These are phyloP conservation scores for Toxicodendron radicans DNA, from an alignment of 345 rosid genomes.

Conservation along the genomic window DNA sequence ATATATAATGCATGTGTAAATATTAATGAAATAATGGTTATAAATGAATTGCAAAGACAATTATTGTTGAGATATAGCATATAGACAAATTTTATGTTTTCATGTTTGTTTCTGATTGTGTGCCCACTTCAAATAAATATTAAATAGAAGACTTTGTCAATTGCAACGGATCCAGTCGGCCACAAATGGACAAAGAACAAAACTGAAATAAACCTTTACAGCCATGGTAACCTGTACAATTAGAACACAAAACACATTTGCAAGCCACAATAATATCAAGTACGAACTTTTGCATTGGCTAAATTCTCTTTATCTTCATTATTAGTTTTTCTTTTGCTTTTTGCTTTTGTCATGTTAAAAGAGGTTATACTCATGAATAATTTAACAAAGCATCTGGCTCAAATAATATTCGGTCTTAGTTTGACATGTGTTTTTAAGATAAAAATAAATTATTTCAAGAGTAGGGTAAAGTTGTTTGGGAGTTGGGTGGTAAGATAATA, in stretches of 20 bases:
- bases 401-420: not conserved
- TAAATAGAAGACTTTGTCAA: not conserved
- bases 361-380: no score
- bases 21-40: no score
- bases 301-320: not conserved
- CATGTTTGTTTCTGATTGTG: not conserved
- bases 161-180: slow-evolving; percentile 3
- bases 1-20: no score
- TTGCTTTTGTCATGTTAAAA: no score
- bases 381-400: not conserved
- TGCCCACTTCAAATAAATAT: not conserved
- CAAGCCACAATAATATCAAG: no score
- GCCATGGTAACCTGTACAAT: no score
- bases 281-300: not conserved
- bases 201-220: not conserved
- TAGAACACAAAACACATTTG: no score
- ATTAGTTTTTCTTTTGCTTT: not conserved
- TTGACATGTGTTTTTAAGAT: not conserved
- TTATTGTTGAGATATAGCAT: no score
- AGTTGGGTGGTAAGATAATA: not conserved
- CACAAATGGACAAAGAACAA: not conserved
- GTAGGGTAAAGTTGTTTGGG: not conserved
- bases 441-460: not conserved
- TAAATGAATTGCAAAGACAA: no score
- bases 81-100: not conserved